phyloP scores from a whole-genome alignment of 2,329 filamentous ascomycete genomes.

The Diaporthe sp. region DNA sequence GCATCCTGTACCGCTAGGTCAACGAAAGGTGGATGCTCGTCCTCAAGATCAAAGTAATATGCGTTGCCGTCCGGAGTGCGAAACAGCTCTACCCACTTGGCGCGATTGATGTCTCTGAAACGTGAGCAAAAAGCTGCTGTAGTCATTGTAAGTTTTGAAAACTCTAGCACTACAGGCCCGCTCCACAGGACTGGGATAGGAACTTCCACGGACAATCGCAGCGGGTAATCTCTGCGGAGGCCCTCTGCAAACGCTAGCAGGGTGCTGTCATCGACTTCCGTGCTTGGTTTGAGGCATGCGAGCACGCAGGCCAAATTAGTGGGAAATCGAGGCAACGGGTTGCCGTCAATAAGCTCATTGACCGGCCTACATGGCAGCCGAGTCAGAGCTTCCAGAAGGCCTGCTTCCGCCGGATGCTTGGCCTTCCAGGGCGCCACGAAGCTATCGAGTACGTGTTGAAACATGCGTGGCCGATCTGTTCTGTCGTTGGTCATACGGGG shows the following conservation, averaged over 20 bases:
- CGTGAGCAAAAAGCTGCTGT: neutral
- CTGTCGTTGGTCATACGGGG: neutral
- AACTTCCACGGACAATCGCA: too few species aligned
- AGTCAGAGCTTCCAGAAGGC: too few species aligned
- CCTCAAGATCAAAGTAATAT: too few species aligned
- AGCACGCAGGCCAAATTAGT: fast-evolving
- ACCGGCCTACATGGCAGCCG: neutral
- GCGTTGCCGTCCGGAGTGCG: neutral
- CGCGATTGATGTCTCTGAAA: neutral
- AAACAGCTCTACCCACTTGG: neutral
- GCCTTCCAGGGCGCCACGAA: neutral
- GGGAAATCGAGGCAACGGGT: too few species aligned
- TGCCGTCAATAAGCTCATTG: too few species aligned
- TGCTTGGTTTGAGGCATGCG: neutral
- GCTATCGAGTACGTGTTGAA: neutral
- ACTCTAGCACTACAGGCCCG: too few species aligned
- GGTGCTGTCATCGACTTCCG: neutral
- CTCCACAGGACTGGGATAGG: too few species aligned
- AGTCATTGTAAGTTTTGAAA: neutral
- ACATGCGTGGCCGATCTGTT: neutral
- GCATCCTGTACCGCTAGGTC: neutral
- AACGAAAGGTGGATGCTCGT: too few species aligned
- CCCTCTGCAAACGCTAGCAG: neutral
- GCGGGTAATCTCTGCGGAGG: neutral
- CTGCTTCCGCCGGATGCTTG: too few species aligned